These are phyloP conservation scores for Stephania yunnanensis DNA, from an alignment of 164 flowering plant species.

Conservation along the genomic window DNA sequence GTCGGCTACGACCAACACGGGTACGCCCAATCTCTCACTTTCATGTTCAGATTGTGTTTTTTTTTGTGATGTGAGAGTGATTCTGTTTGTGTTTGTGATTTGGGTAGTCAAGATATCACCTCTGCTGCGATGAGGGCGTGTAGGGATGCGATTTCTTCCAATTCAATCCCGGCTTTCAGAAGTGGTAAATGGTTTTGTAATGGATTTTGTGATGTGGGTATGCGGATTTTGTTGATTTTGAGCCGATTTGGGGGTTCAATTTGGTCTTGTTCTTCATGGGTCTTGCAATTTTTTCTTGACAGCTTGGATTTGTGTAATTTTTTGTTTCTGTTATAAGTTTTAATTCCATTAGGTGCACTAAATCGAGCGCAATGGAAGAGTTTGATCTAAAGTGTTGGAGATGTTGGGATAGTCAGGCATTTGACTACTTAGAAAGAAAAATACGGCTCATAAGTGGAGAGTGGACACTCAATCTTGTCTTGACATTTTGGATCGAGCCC, in stretches of 20 bases:
- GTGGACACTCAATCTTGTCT: too few relatives aligned
- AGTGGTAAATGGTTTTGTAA: slow-evolving; percentile 38
- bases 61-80: too few relatives aligned
- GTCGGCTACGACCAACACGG: slow-evolving; percentile 98
- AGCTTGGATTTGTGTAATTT: not conserved
- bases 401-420: too few relatives aligned
- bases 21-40: slow-evolving; percentile 22
- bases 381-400: too few relatives aligned
- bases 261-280: not conserved
- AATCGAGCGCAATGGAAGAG: too few relatives aligned
- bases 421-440: too few relatives aligned
- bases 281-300: not conserved
- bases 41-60: not conserved
- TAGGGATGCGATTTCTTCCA: slow-evolving; percentile 83
- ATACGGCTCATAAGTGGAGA: too few relatives aligned
- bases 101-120: slow-evolving; percentile 74
- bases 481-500: too few relatives aligned
- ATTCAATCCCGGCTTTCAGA: slow-evolving; percentile 91
- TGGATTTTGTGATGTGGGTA: not conserved
- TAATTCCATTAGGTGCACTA: not conserved
- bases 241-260: not conserved
- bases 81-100: slow-evolving; percentile 2
- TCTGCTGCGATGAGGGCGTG: slow-evolving; percentile 94
- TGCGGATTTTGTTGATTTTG: not conserved
- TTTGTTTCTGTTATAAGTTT: not conserved